Conservation (phyloP, 768 basidiomycete species). For the Leccinum pellstonianum region DNA sequence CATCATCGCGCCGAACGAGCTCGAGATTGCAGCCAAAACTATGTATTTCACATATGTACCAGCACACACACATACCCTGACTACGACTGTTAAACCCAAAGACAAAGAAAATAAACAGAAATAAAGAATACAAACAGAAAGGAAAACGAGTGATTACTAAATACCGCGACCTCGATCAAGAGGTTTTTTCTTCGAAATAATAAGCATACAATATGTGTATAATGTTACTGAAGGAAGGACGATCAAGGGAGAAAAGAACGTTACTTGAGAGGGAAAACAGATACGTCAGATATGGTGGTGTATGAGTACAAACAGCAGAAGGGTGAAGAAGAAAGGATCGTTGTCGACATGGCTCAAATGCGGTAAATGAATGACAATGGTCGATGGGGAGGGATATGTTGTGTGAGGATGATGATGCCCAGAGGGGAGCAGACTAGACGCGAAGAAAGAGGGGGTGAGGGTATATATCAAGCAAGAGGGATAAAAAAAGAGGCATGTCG, state of each 20-base stretch:
- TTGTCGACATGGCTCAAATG: neutral
- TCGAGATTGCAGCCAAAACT: neutral
- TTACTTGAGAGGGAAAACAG: neutral
- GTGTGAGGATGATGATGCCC: no score
- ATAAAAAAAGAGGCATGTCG: neutral
- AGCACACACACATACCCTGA: neutral
- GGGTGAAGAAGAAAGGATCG: neutral
- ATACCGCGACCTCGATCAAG: neutral
- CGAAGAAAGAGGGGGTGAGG: neutral
- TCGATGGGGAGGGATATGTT: no score
- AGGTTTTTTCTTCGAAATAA: neutral
- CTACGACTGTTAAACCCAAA: neutral
- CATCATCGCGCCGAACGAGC: no score
- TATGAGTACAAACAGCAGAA: neutral
- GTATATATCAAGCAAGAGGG: neutral
- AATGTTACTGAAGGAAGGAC: neutral
- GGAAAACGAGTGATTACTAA: neutral
- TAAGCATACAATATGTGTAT: neutral
- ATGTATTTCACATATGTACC: neutral
- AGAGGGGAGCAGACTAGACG: neutral
- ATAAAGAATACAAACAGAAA: constrained; percentile 12
- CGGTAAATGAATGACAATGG: neutral
- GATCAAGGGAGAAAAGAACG: neutral
- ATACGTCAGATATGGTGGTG: neutral
- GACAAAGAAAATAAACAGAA: neutral